Conservation (phyloP, 805 yeast genomes). For the Scheffersomyces spartinae region DNA sequence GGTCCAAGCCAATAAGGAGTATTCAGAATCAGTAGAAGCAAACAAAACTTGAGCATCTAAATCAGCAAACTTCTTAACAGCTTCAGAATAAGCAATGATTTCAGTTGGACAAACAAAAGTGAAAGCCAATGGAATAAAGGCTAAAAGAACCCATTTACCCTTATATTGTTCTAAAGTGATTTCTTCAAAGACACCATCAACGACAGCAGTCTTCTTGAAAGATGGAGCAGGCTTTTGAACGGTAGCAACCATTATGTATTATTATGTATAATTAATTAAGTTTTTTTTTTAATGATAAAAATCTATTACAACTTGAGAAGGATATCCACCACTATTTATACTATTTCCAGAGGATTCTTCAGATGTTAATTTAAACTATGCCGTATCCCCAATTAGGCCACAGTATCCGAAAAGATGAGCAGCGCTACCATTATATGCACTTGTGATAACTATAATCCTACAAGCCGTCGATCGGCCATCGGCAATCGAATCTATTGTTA, state of each 20-base stretch:
- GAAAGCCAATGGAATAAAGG: constrained; percentile 98
- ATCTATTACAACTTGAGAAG: too few relatives aligned
- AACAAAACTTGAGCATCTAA: constrained; percentile 83
- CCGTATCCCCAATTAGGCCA: too few relatives aligned
- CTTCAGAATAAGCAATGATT: constrained; percentile 97
- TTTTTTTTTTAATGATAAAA: too few relatives aligned
- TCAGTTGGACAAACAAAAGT: constrained; percentile 99
- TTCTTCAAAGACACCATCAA: constrained; percentile 94
- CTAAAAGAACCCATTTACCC: constrained; percentile 96
- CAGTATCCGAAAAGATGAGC: too few relatives aligned
- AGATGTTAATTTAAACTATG: too few relatives aligned
- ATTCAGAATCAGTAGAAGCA: constrained; percentile 98
- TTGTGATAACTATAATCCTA: too few relatives aligned
- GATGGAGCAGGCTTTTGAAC: constrained; percentile 95
- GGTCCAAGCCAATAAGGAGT: constrained; percentile 96
- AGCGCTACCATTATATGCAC: too few relatives aligned
- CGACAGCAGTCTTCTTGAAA: constrained; percentile 94
- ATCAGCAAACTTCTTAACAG: constrained; percentile 78
- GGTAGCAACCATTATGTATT: constrained; percentile 60
- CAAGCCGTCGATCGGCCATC: too few relatives aligned
- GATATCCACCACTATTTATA: too few relatives aligned
- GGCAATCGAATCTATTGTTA: too few relatives aligned
- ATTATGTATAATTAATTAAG: not conserved
- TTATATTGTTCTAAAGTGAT: constrained; percentile 87
- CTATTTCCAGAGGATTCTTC: too few relatives aligned